Evolutionary conservation across 805 yeast species (phyloP).

Genomic region (Schwanniomyces polymorphus): DNA sequence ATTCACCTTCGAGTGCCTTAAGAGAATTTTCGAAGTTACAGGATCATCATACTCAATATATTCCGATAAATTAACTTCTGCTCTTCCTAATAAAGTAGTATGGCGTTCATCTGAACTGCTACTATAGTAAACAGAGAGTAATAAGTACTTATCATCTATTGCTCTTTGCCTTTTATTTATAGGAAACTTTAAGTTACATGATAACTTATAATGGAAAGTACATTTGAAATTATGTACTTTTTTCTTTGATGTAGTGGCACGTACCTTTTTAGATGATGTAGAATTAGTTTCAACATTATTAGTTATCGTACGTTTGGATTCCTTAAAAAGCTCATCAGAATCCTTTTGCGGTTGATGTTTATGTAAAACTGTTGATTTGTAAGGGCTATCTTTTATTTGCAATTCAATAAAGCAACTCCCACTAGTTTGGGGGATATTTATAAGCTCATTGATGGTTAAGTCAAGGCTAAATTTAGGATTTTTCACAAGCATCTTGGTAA

Average conservation of each 20-base stretch:
- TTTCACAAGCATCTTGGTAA: slow-evolving; percentile 12
- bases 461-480: slow-evolving; percentile 64
- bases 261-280: slow-evolving; percentile 14
- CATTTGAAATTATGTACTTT: slow-evolving; percentile 41
- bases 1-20: slow-evolving; percentile 79
- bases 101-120: slow-evolving; percentile 17
- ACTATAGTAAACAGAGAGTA: slow-evolving; percentile 36
- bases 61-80: slow-evolving; percentile 71
- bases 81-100: slow-evolving; percentile 59
- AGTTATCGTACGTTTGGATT: background rate
- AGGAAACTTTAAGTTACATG: slow-evolving; percentile 40
- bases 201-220: slow-evolving; percentile 31
- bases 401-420: slow-evolving; percentile 70
- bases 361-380: background rate
- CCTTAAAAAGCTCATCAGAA: background rate
- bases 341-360: background rate
- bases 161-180: slow-evolving; percentile 37
- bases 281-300: background rate
- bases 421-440: slow-evolving; percentile 80
- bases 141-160: slow-evolving; percentile 44
- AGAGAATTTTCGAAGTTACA: slow-evolving; percentile 60
- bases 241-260: slow-evolving; percentile 28
- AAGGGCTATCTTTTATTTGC: slow-evolving; percentile 52
- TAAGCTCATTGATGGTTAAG: slow-evolving; percentile 63
- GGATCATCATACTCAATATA: slow-evolving; percentile 57